Percentiles rank a stretch among this genome's conserved stretches.
phyloP scores from a whole-genome alignment of 2,329 filamentous ascomycete genomes.

The Tolypocladium amazonense region DNA sequence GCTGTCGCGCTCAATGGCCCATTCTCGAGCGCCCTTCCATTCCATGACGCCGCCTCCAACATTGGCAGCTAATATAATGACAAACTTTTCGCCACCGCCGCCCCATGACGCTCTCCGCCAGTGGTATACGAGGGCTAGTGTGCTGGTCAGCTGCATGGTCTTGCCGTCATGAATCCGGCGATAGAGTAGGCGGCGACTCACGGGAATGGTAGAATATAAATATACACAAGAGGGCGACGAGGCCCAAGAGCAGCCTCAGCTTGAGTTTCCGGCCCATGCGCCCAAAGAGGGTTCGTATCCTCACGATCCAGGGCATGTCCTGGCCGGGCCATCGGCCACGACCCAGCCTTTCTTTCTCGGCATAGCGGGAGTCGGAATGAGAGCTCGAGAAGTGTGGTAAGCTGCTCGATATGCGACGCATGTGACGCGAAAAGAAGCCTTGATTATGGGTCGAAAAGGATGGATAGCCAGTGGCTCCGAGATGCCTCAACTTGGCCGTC shows the following conservation, averaged over 20 bases:
- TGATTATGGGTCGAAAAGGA: conserved; percentile 73
- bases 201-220: conserved; percentile 62
- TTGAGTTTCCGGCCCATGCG: conserved; percentile 56
- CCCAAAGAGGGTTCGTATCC: conserved; percentile 32
- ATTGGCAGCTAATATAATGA: conserved; percentile 89
- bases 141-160: not conserved
- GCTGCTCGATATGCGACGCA: conserved; percentile 68
- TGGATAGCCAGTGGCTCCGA: conserved; percentile 63
- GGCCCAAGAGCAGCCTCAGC: conserved; percentile 47
- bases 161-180: not conserved
- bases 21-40: conserved; percentile 94
- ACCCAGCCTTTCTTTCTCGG: conserved; percentile 68
- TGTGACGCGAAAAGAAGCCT: conserved; percentile 80
- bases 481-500: conserved; percentile 66
- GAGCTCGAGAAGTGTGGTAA: conserved; percentile 63
- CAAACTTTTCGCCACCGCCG: conserved; percentile 81
- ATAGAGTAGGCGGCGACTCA: conserved; percentile 36
- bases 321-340: conserved; percentile 39
- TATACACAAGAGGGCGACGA: conserved; percentile 50
- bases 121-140: conserved; percentile 39
- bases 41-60: conserved; percentile 97
- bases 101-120: conserved; percentile 65
- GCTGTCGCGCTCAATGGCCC: conserved; percentile 96
- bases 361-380: conserved; percentile 38
- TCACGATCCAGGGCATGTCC: conserved; percentile 34